phyloP scores from a whole-genome alignment of 106 monocot genomes.

The Phalaenopsis aphrodite region DNA sequence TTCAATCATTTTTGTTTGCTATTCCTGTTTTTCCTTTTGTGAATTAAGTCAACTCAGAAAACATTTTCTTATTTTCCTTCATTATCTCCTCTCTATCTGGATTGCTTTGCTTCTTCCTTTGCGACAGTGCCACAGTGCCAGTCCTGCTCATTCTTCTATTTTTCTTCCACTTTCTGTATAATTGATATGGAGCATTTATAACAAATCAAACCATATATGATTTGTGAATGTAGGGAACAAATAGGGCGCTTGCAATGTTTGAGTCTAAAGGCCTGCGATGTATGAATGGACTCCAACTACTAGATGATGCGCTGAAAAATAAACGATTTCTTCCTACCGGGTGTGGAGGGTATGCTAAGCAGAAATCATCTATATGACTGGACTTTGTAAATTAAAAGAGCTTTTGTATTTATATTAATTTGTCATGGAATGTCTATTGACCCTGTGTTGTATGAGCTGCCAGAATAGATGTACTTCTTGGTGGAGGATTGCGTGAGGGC shows the following conservation, averaged over 20 bases:
- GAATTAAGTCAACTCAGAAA: not conserved
- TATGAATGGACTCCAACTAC: conserved; percentile 58
- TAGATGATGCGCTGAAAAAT: conserved; percentile 43
- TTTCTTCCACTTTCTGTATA: not conserved
- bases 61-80: not conserved
- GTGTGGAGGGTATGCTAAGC: conserved; percentile 44
- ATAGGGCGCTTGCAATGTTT: not conserved
- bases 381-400: not conserved
- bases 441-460: conserved; percentile 7
- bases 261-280: conserved; percentile 19
- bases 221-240: not conserved
- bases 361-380: conserved; percentile 8
- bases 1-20: not conserved
- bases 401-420: not conserved
- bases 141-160: not conserved
- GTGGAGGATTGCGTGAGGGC: conserved; percentile 76
- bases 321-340: conserved; percentile 73
- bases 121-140: not conserved
- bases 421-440: not conserved
- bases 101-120: too few species aligned
- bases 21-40: not conserved
- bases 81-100: not conserved
- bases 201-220: not conserved
- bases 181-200: not conserved
- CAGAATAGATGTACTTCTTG: conserved; percentile 77